Percentiles rank a stretch among this genome's conserved stretches.
These are phyloP conservation scores for Neurospora sp. DNA, from an alignment of 495 filamentous ascomycete species.

Conservation along the genomic window DNA sequence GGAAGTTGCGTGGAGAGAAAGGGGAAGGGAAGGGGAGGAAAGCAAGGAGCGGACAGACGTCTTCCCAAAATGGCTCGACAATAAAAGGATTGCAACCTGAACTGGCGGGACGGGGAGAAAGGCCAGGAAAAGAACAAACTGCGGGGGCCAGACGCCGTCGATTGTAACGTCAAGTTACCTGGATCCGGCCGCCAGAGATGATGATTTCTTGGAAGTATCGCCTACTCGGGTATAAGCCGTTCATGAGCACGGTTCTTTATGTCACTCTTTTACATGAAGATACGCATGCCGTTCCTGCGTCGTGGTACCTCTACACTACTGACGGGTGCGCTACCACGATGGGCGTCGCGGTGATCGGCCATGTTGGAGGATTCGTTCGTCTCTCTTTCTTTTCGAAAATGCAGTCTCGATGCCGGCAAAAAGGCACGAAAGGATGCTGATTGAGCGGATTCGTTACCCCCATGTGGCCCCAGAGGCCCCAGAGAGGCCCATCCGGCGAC, in stretches of 20 bases:
- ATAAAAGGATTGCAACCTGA: not conserved
- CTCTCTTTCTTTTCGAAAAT: not conserved
- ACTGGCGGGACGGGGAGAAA: not conserved
- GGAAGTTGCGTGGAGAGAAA: not conserved
- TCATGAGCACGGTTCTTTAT: not conserved
- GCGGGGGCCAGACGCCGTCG: not conserved
- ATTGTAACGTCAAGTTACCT: not conserved
- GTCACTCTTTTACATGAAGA: not conserved
- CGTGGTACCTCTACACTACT: not conserved
- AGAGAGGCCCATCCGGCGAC: not conserved
- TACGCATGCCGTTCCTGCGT: not conserved
- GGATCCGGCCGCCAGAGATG: not conserved
- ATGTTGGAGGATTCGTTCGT: not conserved
- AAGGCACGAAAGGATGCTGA: not conserved
- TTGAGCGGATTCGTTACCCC: not conserved
- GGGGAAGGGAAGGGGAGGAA: not conserved
- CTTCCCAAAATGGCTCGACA: not conserved
- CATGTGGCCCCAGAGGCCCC: not conserved
- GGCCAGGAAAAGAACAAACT: slow-evolving; percentile 1
- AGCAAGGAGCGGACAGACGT: not conserved
- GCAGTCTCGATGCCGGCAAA: not conserved
- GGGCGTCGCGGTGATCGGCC: not conserved
- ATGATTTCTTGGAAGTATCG: not conserved
- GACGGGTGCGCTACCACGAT: not conserved
- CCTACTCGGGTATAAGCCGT: not conserved